phyloP scores from a whole-genome alignment of 257 asterid genomes.

The Lycium barbarum region DNA sequence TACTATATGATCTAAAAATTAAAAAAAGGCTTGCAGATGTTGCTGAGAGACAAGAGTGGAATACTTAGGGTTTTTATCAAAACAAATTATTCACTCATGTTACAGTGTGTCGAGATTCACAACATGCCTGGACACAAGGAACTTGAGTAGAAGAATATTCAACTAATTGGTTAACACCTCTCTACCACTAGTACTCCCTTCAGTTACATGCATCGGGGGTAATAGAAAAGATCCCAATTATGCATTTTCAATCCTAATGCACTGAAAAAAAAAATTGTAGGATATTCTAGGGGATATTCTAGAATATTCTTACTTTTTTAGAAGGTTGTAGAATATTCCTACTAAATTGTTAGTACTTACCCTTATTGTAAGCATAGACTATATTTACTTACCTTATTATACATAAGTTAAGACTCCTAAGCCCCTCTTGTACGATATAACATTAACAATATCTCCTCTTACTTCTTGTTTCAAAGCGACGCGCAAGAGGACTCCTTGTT shows the following conservation, averaged over 20 bases:
- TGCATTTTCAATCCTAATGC: background rate
- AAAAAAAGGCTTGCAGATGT: background rate
- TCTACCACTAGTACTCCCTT: background rate
- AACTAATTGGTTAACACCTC: slow-evolving; percentile 10
- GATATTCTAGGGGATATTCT: background rate
- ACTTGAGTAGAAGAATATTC: background rate
- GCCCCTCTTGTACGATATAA: background rate
- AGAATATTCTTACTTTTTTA: background rate
- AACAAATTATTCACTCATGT: background rate
- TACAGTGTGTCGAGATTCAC: slow-evolving; percentile 18
- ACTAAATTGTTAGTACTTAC: background rate
- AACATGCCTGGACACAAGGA: background rate
- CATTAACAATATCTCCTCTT: background rate
- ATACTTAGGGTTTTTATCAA: slow-evolving; percentile 11
- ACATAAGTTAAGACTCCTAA: background rate
- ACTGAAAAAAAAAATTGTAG: background rate
- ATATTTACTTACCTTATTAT: background rate
- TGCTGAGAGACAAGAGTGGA: background rate
- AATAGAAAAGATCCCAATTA: background rate
- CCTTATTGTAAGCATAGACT: background rate
- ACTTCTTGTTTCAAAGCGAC: background rate
- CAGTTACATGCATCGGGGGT: slow-evolving; percentile 1
- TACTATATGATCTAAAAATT: background rate
- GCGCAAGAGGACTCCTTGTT: background rate
- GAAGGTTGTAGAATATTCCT: slow-evolving; percentile 8